Evolutionary conservation across 225 moss, liverwort and hornwort species (phyloP).

Genomic region (Marchantia polymorpha): DNA sequence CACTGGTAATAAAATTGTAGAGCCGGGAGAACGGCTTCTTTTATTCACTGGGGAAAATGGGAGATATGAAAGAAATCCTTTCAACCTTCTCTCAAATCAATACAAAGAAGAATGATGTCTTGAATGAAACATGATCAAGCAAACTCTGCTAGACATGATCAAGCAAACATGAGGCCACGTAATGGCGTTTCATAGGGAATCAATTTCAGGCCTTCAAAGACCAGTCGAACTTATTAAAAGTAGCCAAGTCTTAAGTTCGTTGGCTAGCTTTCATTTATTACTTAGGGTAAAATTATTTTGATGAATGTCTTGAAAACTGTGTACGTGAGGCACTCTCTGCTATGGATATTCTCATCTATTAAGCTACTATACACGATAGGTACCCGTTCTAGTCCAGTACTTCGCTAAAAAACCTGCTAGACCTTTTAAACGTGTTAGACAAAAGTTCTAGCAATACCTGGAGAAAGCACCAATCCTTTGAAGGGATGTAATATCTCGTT

Average conservation of each 20-base stretch:
- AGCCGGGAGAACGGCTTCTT: slow-evolving; percentile 13
- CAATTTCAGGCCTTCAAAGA: slow-evolving; percentile 22
- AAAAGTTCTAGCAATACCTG: slow-evolving; percentile 31
- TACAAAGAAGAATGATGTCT: slow-evolving; percentile 27
- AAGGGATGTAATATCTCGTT: slow-evolving; percentile 30
- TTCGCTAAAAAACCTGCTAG: slow-evolving; percentile 36
- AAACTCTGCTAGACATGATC: slow-evolving; percentile 17
- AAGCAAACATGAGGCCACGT: slow-evolving; percentile 17
- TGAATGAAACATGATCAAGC: slow-evolving; percentile 24
- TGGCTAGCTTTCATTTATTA: slow-evolving; percentile 37
- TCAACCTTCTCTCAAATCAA: slow-evolving; percentile 22
- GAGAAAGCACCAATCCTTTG: slow-evolving; percentile 37
- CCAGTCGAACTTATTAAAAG: slow-evolving; percentile 27
- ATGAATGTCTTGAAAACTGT: slow-evolving; percentile 32
- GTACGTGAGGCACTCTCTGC: slow-evolving; percentile 28
- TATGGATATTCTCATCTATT: slow-evolving; percentile 34
- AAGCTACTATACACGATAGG: slow-evolving; percentile 38
- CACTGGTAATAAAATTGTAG: neutral
- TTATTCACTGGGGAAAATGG: slow-evolving; percentile 28
- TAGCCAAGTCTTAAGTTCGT: slow-evolving; percentile 39
- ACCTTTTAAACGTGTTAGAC: slow-evolving; percentile 20
- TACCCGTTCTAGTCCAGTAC: slow-evolving; percentile 36
- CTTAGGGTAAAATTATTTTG: slow-evolving; percentile 28
- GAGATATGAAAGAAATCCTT: slow-evolving; percentile 30
- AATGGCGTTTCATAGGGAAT: slow-evolving; percentile 7